Base-by-base conservation (phyloP, 176 grass and related monocot species). In the Calamus simplicifolius region DNA sequence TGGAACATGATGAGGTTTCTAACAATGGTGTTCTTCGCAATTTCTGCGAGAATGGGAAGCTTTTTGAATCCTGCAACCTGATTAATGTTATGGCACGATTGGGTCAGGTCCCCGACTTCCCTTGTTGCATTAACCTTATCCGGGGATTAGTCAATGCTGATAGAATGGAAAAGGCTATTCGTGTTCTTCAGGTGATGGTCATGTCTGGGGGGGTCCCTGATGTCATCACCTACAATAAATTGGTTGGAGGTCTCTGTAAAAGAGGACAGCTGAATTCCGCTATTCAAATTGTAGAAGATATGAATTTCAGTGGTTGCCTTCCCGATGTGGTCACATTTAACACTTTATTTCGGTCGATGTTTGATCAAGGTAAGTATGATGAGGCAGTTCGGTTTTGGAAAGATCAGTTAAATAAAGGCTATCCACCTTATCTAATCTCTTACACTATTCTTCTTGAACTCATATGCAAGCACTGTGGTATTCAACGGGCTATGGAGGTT, bases 321-420 rank as follows among this genome's bases (percentile, higher is more conserved):
- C 86, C 75, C 0, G 84, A 79, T 25, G 86, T 79, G 53, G 75
- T 89, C 61, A 85, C 86, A 52, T 89, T 85, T 50, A 89, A 89
- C 55, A 85, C 77, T 81, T 72, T 89, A 76, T 85, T 89, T 60
- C 81, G 81, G 75, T 85, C 73, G 75, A 82, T 85, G 86, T 81
- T 73, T 62, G 68, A 31, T 28, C 63, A 75, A 5, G 63, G 30
- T 73, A 73, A 79, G 74, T 81, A 81, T 73, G 75, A 73, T 26
- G 74, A 54, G 71, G 81, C 86, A 54, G 57, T 81, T 28, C 65
- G 74, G 27, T 81, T 89, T 69, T 89, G 86, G 86, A 89, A 81
- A 65, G 62, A 73, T 23, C 81, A 85, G 59, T 64, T 89, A 52
- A 81, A 63, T 52, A 69, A 72, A 62, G 86, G 86, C n/a, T 81